Conservation (phyloP, 441 rosid species). For the Euphorbia schlechtendalii region DNA sequence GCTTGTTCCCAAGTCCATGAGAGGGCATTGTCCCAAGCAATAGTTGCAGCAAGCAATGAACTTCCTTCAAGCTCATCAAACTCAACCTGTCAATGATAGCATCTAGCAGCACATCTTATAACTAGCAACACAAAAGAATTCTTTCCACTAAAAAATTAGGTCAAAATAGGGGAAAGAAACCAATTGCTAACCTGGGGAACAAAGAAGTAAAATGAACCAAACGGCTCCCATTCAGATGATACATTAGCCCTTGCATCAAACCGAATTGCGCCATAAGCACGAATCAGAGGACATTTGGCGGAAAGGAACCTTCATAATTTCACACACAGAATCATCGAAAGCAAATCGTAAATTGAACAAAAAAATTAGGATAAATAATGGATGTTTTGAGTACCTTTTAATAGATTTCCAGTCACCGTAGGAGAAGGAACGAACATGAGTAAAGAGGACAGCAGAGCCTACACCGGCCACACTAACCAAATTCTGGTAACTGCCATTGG, state of each 20-base stretch:
- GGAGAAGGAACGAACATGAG: slow-evolving; percentile 60
- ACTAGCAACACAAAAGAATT: slow-evolving; percentile 21
- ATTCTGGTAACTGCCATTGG: slow-evolving; percentile 36
- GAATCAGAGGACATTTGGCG: slow-evolving; percentile 60
- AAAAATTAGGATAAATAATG: not conserved
- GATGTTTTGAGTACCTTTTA: slow-evolving; percentile 38
- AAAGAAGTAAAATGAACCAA: slow-evolving; percentile 83
- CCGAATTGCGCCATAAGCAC: slow-evolving; percentile 91
- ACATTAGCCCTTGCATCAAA: slow-evolving; percentile 62
- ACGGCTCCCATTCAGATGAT: slow-evolving; percentile 75
- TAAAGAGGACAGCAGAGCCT: slow-evolving; percentile 78
- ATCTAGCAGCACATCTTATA: slow-evolving; percentile 32
- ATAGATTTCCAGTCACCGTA: slow-evolving; percentile 80
- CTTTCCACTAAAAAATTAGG: not conserved
- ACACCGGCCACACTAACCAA: slow-evolving; percentile 74
- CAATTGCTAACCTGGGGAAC: slow-evolving; percentile 67
- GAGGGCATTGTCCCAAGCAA: slow-evolving; percentile 80
- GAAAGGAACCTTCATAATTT: slow-evolving; percentile 56
- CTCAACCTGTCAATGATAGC: slow-evolving; percentile 61
- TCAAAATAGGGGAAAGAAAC: not conserved
- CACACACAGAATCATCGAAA: too few species aligned
- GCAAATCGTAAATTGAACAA: not conserved
- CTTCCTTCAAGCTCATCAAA: slow-evolving; percentile 75
- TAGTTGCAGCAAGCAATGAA: slow-evolving; percentile 73
- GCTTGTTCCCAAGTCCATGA: slow-evolving; percentile 64